phyloP scores from a whole-genome alignment of 306 rosid species.

The Benincasa hispida region DNA sequence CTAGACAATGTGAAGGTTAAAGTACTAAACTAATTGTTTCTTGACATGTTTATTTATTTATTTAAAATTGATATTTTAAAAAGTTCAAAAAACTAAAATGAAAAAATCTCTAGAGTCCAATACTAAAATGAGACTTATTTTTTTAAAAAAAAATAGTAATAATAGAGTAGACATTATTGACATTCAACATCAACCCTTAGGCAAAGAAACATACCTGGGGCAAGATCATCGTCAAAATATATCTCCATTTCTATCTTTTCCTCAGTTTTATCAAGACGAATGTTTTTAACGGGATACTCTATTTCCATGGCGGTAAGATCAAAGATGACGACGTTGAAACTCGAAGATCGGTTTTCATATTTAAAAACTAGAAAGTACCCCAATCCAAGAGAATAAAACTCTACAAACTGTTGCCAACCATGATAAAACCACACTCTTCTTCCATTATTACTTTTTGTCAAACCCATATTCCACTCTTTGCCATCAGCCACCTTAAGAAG shows the following conservation, averaged over 20 bases:
- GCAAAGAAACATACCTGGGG: neutral
- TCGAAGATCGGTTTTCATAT: neutral
- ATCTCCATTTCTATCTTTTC: neutral
- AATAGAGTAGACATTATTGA: too few species aligned
- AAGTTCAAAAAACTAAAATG: too few species aligned
- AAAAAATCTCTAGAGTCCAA: too few species aligned
- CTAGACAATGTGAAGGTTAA: too few species aligned
- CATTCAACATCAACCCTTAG: too few species aligned
- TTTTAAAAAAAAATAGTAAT: too few species aligned
- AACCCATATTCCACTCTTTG: neutral
- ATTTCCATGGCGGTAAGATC: neutral
- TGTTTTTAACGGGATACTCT: neutral
- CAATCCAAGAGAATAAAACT: neutral
- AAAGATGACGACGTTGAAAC: constrained; percentile 1
- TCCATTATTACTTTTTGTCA: neutral
- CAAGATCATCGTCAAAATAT: neutral
- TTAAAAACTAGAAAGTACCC: neutral
- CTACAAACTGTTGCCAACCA: constrained; percentile 8
- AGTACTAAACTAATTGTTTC: too few species aligned
- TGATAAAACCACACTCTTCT: neutral
- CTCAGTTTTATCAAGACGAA: too few species aligned
- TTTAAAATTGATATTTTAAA: too few species aligned
- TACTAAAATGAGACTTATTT: too few species aligned
- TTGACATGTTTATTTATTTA: too few species aligned
- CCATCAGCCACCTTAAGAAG: neutral